A percentile compares a stretch with the other conserved stretches of the same genome.
Evolutionary conservation across 2,329 filamentous ascomycete species (phyloP).

Genomic region (Botrytis tulipae): DNA sequence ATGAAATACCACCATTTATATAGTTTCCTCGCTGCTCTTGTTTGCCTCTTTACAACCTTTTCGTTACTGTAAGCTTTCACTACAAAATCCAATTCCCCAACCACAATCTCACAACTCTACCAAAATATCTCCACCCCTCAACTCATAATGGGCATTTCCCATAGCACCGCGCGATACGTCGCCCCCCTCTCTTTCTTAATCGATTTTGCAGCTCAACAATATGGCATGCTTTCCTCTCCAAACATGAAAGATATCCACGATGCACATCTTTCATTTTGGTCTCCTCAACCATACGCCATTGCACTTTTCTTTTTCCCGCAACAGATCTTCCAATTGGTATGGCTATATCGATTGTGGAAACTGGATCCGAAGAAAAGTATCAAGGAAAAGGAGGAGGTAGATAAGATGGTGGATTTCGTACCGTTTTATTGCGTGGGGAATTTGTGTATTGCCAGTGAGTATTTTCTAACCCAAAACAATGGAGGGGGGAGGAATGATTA

Average conservation of each 20-base stretch:
- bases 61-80: neutral
- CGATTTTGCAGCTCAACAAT: slow-evolving; percentile 58
- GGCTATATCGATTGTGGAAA: slow-evolving; percentile 56
- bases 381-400: slow-evolving; percentile 43
- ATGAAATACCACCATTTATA: neutral
- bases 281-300: slow-evolving; percentile 57
- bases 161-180: slow-evolving; percentile 53
- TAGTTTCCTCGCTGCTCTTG: neutral
- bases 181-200: slow-evolving; percentile 54
- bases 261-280: slow-evolving; percentile 57
- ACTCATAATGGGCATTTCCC: slow-evolving; percentile 51
- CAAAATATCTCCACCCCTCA: neutral
- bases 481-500: neutral
- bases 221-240: slow-evolving; percentile 55
- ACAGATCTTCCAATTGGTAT: slow-evolving; percentile 56
- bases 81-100: neutral
- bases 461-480: no score
- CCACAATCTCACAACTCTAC: neutral
- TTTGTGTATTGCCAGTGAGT: slow-evolving; percentile 56
- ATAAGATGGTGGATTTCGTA: slow-evolving; percentile 52
- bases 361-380: slow-evolving; percentile 43
- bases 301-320: slow-evolving; percentile 61
- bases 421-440: slow-evolving; percentile 57
- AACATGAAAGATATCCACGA: slow-evolving; percentile 61
- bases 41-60: no score